phyloP scores from a whole-genome alignment of 257 asterid species.

The Petrea volubilis region DNA sequence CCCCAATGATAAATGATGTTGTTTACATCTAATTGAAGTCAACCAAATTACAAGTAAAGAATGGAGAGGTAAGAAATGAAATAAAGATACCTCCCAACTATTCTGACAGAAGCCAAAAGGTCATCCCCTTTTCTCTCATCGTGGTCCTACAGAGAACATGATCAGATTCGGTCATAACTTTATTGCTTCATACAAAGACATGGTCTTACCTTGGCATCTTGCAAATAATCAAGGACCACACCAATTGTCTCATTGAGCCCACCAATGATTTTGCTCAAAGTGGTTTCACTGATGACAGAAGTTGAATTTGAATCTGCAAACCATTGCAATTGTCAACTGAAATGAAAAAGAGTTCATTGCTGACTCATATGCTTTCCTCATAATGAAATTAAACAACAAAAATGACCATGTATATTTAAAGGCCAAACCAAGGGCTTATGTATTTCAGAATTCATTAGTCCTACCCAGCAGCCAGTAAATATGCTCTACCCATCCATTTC shows the following conservation, averaged over 20 bases:
- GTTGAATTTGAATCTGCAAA: constrained; percentile 47
- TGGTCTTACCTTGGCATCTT: constrained; percentile 71
- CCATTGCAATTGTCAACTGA: constrained; percentile 21
- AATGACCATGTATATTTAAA: background rate
- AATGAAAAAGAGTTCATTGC: background rate
- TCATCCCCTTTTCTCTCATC: constrained; percentile 84
- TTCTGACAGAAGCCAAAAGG: constrained; percentile 85
- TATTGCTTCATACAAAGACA: constrained; percentile 19
- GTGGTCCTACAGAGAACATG: constrained; percentile 61
- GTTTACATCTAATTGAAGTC: constrained; percentile 9
- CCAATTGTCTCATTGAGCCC: constrained; percentile 80
- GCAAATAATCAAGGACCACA: constrained; percentile 73
- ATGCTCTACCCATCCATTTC: background rate
- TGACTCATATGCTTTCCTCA: background rate
- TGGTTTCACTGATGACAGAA: constrained; percentile 51
- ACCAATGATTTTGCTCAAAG: constrained; percentile 57
- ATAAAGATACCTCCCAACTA: constrained; percentile 71
- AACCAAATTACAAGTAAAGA: background rate
- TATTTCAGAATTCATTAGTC: constrained; percentile 3
- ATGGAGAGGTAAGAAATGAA: constrained; percentile 2
- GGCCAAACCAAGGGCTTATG: constrained; percentile 5
- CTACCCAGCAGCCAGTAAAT: constrained; percentile 15
- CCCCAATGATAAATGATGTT: background rate
- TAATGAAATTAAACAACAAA: background rate
- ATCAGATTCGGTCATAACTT: constrained; percentile 10